Evolutionary conservation across 1,139 yeast genomes (phyloP).

Genomic region (Geotrichum citri-aurantii): DNA sequence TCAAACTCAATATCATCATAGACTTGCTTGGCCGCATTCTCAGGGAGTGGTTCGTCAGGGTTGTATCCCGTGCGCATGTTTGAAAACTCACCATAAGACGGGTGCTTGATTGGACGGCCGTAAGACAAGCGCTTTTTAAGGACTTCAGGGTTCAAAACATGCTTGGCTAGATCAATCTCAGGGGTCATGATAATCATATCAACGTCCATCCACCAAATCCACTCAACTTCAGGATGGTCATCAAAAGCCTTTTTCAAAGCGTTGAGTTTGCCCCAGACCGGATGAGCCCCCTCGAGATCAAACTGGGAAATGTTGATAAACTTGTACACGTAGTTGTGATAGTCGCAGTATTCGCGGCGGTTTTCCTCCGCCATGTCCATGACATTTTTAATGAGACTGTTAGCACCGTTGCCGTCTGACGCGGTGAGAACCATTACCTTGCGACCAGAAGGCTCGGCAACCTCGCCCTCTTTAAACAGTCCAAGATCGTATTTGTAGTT

Average conservation of each 20-base stretch:
- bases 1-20: constrained; percentile 6
- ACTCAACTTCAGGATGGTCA: constrained; percentile 25
- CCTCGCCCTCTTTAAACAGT: neutral
- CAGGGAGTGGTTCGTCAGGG: constrained; percentile 9
- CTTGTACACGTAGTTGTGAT: constrained; percentile 32
- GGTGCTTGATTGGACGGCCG: constrained; percentile 18
- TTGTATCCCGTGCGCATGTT: constrained; percentile 13
- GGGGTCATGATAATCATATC: constrained; percentile 27
- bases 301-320: constrained; percentile 28
- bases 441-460: constrained; percentile 21
- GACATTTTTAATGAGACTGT: constrained; percentile 24
- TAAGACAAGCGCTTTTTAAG: constrained; percentile 19
- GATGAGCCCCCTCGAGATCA: constrained; percentile 15
- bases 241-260: constrained; percentile 24
- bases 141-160: constrained; percentile 24
- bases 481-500: constrained; percentile 8
- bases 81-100: constrained; percentile 12
- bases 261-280: constrained; percentile 27
- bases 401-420: constrained; percentile 29
- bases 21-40: constrained; percentile 5
- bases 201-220: constrained; percentile 31
- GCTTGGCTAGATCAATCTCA: constrained; percentile 23
- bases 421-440: constrained; percentile 32
- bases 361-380: constrained; percentile 28
- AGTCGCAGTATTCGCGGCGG: constrained; percentile 32